Evolutionary conservation across 2,329 filamentous ascomycete species (phyloP).

Genomic region (Bipolaris victoriae): DNA sequence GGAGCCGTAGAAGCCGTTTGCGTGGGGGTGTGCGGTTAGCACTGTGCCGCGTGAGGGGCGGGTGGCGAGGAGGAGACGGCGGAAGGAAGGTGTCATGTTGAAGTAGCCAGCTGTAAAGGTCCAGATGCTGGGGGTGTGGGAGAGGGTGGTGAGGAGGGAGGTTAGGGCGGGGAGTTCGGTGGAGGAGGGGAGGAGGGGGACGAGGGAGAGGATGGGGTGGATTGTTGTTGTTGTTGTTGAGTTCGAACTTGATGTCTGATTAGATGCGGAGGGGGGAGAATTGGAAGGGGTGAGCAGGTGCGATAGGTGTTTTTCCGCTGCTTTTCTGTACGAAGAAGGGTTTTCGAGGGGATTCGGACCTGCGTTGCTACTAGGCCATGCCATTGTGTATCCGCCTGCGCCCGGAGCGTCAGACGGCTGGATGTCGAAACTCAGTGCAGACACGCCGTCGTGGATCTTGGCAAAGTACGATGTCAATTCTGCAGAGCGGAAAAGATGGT

Average conservation of each 20-base stretch:
- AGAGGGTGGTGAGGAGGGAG: constrained; percentile 74
- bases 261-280: constrained; percentile 40
- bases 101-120: constrained; percentile 98
- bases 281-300: constrained; percentile 66
- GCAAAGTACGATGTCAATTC: constrained; percentile 83
- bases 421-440: constrained; percentile 81
- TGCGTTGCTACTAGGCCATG: constrained; percentile 78
- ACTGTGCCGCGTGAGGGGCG: constrained; percentile 75
- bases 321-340: constrained; percentile 70
- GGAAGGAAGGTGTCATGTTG: constrained; percentile 88
- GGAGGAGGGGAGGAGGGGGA: constrained; percentile 82
- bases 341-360: constrained; percentile 76
- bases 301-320: constrained; percentile 70
- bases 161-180: constrained; percentile 87
- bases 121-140: constrained; percentile 75
- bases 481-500: constrained; percentile 84
- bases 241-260: constrained; percentile 15
- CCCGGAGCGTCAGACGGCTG: constrained; percentile 63
- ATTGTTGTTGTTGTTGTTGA: constrained; percentile 65
- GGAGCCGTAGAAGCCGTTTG: constrained; percentile 93
- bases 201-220: constrained; percentile 87
- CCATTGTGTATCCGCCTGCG: constrained; percentile 58
- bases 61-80: constrained; percentile 77
- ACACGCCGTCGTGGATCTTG: constrained; percentile 75
- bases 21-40: constrained; percentile 88